Conservation (phyloP, 208 protist species). For the Acanthamoeba royreba region DNA sequence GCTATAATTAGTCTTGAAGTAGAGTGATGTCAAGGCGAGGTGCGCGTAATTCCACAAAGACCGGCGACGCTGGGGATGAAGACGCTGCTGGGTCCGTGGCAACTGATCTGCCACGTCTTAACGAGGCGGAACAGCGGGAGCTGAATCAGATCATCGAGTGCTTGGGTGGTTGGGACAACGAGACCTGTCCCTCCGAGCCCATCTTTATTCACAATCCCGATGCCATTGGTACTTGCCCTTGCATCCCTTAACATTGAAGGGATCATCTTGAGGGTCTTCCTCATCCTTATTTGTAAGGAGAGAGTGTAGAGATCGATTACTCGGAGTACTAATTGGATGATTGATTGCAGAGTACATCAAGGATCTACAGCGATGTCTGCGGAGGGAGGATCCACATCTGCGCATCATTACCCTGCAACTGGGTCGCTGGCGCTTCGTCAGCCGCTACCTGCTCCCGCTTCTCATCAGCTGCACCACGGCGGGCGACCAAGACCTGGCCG, state of each 20-base stretch:
- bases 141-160: not conserved
- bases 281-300: not conserved
- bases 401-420: not conserved
- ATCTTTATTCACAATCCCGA: not conserved
- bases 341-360: not conserved
- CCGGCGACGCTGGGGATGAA: no score
- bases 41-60: no score
- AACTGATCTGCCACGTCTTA: not conserved
- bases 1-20: no score
- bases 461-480: not conserved
- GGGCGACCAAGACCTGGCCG: not conserved
- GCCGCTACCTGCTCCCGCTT: not conserved
- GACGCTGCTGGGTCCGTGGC: not conserved
- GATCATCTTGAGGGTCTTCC: no score
- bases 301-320: no score
- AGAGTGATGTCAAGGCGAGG: no score
- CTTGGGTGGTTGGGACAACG: not conserved
- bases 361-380: not conserved
- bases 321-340: not conserved
- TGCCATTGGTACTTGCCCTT: not conserved
- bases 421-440: not conserved
- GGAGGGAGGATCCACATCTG: not conserved
- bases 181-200: not conserved
- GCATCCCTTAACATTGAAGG: not conserved
- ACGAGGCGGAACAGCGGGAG: not conserved